Percentiles rank a stretch among this genome's conserved stretches.
Evolutionary conservation across 257 asterid genomes (phyloP).

Genomic region (Ophiorrhiza pumila): DNA sequence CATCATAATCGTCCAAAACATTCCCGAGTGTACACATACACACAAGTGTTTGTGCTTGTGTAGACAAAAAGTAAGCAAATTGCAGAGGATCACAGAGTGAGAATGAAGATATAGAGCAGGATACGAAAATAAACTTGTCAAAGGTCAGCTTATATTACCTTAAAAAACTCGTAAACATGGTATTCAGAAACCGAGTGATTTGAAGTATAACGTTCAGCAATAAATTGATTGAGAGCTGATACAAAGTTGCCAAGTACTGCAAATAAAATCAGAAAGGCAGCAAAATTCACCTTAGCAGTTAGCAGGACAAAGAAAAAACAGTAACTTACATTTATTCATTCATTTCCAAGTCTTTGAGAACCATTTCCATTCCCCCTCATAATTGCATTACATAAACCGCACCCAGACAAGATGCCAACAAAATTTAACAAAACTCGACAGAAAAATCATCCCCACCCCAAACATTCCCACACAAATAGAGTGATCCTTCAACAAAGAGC

Average conservation of each 20-base stretch:
- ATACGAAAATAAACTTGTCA: not conserved
- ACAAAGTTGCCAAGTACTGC: conserved; percentile 98
- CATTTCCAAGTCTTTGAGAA: not conserved
- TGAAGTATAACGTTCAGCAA: conserved; percentile 67
- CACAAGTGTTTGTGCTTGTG: not conserved
- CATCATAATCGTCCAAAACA: not conserved
- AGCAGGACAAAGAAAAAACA: conserved; percentile 17
- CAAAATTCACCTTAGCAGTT: conserved; percentile 7
- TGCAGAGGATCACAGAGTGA: not conserved
- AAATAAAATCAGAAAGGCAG: conserved; percentile 18
- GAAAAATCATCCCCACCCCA: not conserved
- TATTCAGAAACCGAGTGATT: conserved; percentile 74
- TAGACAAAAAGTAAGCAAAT: not conserved
- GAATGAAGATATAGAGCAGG: not conserved
- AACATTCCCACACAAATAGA: not conserved
- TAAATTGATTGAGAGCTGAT: conserved; percentile 80
- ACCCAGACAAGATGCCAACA: not conserved
- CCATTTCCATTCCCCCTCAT: not conserved
- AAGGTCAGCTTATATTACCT: conserved; percentile 43
- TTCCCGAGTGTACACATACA: not conserved
- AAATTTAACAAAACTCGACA: not conserved
- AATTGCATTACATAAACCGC: not conserved
- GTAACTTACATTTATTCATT: not conserved
- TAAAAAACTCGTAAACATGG: conserved; percentile 87
- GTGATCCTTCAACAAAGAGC: not conserved